Base-by-base conservation (phyloP, 345 rosid species). In the Isatis tinctoria region DNA sequence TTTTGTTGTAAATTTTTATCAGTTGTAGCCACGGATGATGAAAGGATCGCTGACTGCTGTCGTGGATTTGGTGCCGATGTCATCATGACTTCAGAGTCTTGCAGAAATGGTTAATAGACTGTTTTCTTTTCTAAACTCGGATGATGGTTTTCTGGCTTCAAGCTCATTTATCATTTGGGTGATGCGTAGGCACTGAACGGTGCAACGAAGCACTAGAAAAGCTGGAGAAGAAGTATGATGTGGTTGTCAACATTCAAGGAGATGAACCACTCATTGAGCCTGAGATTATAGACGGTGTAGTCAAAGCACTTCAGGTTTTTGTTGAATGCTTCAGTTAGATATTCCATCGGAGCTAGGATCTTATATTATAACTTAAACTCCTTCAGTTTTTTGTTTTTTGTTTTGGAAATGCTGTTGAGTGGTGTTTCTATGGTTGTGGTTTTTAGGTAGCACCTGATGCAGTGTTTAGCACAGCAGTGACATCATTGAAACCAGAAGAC, bases 21-120 rank as follows among this genome's bases (percentile, higher is more conserved):
- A 92, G 98, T 95, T 85, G 97, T 92, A 72, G 98, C 97, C 7
- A 95, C 97, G 2, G 99, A 95, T 84, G 96, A 95, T 62, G 90
- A 89, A 65, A 83, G 82, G 82, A 88, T 95, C 5, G 98, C 96
- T 12, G 94, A 88, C 62, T 95, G 99, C 20, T 95, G 99, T 82
- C 91, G 92, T 74, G 88, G 90, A 52, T 88, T 95, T 83, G 99
- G 96, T 8, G 97, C 98, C 18, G 92, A 90, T 85, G 99, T 95
- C 36, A 77, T 95, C 67, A 90, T 95, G 99, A 95, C 99, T 65
- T 90, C 96, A 10, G 96, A 90, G 79, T 86, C 97, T 76, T 92
- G 98, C 65, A 87, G 64, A 79, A 95, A 95, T 79, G 98, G 99
- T 95, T n/a, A 39, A 39, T 69, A 8, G 6, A 20, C 14, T 22